Evolutionary conservation across 352 stramenopile genomes (phyloP).

Genomic region (Thalassiosira livingstoniorum): DNA sequence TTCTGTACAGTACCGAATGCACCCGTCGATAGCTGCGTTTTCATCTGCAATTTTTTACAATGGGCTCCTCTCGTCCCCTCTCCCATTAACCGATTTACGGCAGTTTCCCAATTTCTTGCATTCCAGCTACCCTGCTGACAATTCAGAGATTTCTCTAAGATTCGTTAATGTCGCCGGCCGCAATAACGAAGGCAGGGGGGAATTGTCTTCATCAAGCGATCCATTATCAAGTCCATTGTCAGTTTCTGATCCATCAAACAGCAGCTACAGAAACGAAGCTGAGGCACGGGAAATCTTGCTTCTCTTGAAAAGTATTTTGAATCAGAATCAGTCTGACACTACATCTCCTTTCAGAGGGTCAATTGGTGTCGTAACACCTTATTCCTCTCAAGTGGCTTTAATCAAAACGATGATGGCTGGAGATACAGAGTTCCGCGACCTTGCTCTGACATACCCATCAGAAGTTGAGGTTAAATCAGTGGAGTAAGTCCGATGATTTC

Average conservation of each 20-base stretch:
- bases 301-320: conserved; percentile 57
- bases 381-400: conserved; percentile 76
- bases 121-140: conserved; percentile 30
- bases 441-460: conserved; percentile 40
- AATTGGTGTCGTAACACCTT: conserved; percentile 79
- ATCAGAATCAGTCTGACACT: conserved; percentile 3
- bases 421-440: conserved; percentile 50
- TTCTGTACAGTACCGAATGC: conserved; percentile 96
- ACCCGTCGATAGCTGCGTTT: conserved; percentile 97
- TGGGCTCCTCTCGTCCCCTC: conserved; percentile 69
- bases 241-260: conserved; percentile 13
- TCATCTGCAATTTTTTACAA: conserved; percentile 97
- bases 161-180: conserved; percentile 75
- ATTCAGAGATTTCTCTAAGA: conserved; percentile 61
- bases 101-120: conserved; percentile 29
- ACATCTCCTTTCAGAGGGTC: conserved; percentile 46
- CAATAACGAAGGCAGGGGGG: conserved; percentile 69
- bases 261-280: conserved; percentile 73
- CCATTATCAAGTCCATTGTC: conserved; percentile 7
- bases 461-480: conserved; percentile 63
- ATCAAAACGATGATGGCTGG: conserved; percentile 73
- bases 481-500: conserved; percentile 29
- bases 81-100: conserved; percentile 36
- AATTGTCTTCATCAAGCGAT: conserved; percentile 28
- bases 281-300: conserved; percentile 68